Conservation (phyloP, 2,329 filamentous ascomycete genomes). For the Karstenula rhodostoma region DNA sequence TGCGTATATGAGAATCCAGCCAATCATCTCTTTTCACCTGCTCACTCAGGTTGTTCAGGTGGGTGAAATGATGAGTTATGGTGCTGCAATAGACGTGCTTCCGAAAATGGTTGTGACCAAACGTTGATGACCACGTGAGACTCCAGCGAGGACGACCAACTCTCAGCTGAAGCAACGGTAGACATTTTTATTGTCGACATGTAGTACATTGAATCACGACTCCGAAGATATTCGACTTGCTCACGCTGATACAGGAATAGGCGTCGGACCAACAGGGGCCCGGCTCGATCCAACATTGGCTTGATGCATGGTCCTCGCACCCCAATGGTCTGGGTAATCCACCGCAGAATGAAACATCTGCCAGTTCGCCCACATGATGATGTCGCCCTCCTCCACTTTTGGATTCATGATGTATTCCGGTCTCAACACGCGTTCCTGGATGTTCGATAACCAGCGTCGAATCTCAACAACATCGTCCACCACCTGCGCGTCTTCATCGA, state of each 20-base stretch:
- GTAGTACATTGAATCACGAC: no score
- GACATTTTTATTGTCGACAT: no score
- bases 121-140: no score
- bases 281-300: constrained; percentile 54
- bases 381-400: constrained; percentile 53
- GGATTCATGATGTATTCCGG: constrained; percentile 56
- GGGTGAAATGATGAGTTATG: no score
- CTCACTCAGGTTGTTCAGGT: no score
- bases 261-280: constrained; percentile 29
- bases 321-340: constrained; percentile 54
- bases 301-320: constrained; percentile 57
- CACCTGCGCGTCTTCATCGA: constrained; percentile 44
- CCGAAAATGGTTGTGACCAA: no score
- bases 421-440: constrained; percentile 52
- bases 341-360: constrained; percentile 49
- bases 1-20: no score
- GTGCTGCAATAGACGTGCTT: no score
- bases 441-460: constrained; percentile 44
- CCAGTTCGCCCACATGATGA: constrained; percentile 41
- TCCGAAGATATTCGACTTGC: no score
- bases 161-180: no score
- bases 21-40: no score
- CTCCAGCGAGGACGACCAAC: no score
- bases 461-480: constrained; percentile 53
- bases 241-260: constrained; percentile 19